Base-by-base conservation (phyloP, 192 early-diverging fungal species). In the Podila epicladia region DNA sequence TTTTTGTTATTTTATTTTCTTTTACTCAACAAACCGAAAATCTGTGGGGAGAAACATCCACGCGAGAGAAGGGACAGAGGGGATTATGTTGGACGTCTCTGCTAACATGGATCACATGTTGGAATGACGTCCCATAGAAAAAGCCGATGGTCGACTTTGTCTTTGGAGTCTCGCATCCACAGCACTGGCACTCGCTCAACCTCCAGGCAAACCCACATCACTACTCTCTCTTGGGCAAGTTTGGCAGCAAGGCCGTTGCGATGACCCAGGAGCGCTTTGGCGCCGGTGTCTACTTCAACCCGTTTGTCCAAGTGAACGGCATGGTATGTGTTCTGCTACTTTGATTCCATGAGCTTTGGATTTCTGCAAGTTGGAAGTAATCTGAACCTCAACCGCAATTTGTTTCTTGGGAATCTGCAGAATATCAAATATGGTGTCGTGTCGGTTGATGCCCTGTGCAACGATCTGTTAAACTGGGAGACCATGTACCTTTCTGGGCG, bases 101-200 rank as follows among this genome's bases (percentile, higher is more conserved):
- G 35, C 51, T 63, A 85, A 59, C 61, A 7, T 9, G 20, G 50
- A 22, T 72, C 9, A 15, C 38, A 26, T 5, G 9, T 32, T 15
- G 29, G 8, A 4, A 38, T 20, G 13, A 4, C 13, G n/a, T 11
- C 17, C 57, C 19, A 29, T 71, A 88, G 86, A 82, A 87, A 63
- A 84, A 93, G 62, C 95, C 96, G 0, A 96, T 98, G 94, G 89
- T 99, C 0, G 98, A 99, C 85, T 89, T 97, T 66, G 92, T 99
- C 17, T 96, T 99, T 87, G 98, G 91, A 17, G 98, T 99, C 22
- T 91, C 92, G 8, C 94, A 99, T 82, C 92, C 97, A 17, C 91
- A 94, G 67, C 96, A 97, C 78, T 99, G 98, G 98, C 98, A 99
- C 69, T 94, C 94, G 29, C 87, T 98, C 58, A 99, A 99, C 82